phyloP scores from a whole-genome alignment of 2,329 filamentous ascomycete species.

The Ascochyta lentis region DNA sequence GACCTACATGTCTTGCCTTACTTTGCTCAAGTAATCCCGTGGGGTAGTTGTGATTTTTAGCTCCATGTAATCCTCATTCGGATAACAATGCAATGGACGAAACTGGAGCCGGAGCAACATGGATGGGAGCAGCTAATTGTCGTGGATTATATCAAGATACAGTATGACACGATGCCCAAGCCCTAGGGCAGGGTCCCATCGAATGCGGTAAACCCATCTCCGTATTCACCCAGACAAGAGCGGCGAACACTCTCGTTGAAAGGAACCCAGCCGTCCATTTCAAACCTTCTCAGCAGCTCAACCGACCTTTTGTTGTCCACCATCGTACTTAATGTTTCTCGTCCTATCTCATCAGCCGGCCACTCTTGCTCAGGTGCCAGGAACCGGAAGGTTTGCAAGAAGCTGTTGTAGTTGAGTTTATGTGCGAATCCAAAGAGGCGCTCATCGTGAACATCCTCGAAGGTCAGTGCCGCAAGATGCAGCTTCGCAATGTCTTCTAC shows the following conservation, averaged over 20 bases:
- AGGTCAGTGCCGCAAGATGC: slow-evolving; percentile 58
- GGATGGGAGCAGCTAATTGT: too few species aligned
- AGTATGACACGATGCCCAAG: too few species aligned
- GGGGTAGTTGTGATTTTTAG: too few species aligned
- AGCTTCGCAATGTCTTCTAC: slow-evolving; percentile 59
- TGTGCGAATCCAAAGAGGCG: slow-evolving; percentile 60
- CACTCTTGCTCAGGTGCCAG: not conserved
- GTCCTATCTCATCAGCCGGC: not conserved
- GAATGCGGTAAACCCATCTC: not conserved
- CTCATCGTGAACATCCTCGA: slow-evolving; percentile 53
- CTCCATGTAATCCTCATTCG: too few species aligned
- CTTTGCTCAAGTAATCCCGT: too few species aligned
- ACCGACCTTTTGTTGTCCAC: not conserved
- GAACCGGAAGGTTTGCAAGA: slow-evolving; percentile 46
- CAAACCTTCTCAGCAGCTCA: slow-evolving; percentile 1
- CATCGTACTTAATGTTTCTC: not conserved
- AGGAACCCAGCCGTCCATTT: not conserved
- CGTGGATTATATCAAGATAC: too few species aligned
- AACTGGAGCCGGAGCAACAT: too few species aligned
- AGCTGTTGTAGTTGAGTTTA: slow-evolving; percentile 53
- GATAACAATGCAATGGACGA: too few species aligned
- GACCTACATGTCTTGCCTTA: too few species aligned
- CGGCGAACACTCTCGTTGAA: slow-evolving; percentile 1
- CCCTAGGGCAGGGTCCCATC: not conserved
- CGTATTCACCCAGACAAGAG: slow-evolving; percentile 1